phyloP scores from a whole-genome alignment of 176 grass and related monocot species.

The Carex scoparia region DNA sequence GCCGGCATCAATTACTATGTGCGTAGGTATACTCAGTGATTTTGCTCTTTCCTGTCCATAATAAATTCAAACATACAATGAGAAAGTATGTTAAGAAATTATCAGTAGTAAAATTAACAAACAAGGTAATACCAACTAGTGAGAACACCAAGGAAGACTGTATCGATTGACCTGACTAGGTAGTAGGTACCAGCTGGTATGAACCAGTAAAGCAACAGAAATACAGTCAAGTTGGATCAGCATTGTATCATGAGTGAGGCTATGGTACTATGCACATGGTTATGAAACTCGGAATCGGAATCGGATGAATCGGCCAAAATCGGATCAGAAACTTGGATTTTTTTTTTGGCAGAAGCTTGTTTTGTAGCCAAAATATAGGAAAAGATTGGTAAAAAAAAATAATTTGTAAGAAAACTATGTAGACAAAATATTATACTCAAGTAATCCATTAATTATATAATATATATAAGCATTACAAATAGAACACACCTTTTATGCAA shows the following conservation, averaged over 20 bases:
- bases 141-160: not conserved
- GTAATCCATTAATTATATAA: too few species aligned
- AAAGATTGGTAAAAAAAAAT: too few species aligned
- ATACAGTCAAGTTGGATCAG: not conserved
- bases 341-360: too few species aligned
- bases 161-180: not conserved
- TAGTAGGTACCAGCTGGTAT: not conserved
- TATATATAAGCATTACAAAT: too few species aligned
- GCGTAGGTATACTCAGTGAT: conserved; percentile 73
- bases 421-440: too few species aligned
- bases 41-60: conserved; percentile 73
- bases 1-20: conserved; percentile 92
- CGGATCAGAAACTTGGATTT: too few species aligned
- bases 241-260: not conserved
- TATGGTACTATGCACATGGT: too few species aligned
- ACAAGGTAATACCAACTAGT: not conserved
- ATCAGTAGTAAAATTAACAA: not conserved
- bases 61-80: not conserved
- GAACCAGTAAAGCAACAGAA: not conserved
- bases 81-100: not conserved
- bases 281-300: too few species aligned
- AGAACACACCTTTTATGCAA: too few species aligned
- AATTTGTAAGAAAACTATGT: too few species aligned
- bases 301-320: too few species aligned
- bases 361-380: too few species aligned